Evolutionary conservation across 2,329 filamentous ascomycete genomes (phyloP).

Genomic region (Triangularia setosa): DNA sequence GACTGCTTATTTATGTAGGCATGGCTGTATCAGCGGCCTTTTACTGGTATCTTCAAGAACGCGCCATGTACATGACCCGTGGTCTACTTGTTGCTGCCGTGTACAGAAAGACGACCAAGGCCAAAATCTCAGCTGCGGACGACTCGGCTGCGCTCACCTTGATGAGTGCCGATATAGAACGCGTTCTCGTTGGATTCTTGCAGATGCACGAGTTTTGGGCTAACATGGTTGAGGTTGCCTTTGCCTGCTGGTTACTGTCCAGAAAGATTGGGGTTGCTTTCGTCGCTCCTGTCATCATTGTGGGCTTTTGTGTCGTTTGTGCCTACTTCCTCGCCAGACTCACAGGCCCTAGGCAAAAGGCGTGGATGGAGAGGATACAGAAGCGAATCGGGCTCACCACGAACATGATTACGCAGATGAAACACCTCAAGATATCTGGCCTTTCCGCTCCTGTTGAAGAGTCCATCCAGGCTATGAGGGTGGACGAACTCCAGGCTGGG

Average conservation of each 20-base stretch:
- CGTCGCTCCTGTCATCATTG: constrained; percentile 31
- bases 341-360: constrained; percentile 27
- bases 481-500: constrained; percentile 30
- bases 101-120: constrained; percentile 32
- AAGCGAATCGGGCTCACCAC: constrained; percentile 39
- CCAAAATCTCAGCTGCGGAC: constrained; percentile 23
- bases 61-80: constrained; percentile 30
- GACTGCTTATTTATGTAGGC: constrained; percentile 31
- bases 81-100: constrained; percentile 30
- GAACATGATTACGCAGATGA: constrained; percentile 41
- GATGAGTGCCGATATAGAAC: constrained; percentile 38
- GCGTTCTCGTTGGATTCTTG: constrained; percentile 30
- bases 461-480: constrained; percentile 28
- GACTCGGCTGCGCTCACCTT: constrained; percentile 35
- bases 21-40: constrained; percentile 34
- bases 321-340: constrained; percentile 19
- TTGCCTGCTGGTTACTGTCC: constrained; percentile 34
- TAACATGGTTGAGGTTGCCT: constrained; percentile 30
- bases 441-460: constrained; percentile 25
- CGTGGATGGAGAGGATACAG: constrained; percentile 43
- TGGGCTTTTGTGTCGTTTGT: constrained; percentile 24
- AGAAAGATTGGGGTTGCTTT: constrained; percentile 32
- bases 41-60: constrained; percentile 32
- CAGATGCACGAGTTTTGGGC: constrained; percentile 36
- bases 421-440: constrained; percentile 44